These are phyloP conservation scores for Aechmea fasciata DNA, from an alignment of 176 grass and related monocot species.

Conservation along the genomic window DNA sequence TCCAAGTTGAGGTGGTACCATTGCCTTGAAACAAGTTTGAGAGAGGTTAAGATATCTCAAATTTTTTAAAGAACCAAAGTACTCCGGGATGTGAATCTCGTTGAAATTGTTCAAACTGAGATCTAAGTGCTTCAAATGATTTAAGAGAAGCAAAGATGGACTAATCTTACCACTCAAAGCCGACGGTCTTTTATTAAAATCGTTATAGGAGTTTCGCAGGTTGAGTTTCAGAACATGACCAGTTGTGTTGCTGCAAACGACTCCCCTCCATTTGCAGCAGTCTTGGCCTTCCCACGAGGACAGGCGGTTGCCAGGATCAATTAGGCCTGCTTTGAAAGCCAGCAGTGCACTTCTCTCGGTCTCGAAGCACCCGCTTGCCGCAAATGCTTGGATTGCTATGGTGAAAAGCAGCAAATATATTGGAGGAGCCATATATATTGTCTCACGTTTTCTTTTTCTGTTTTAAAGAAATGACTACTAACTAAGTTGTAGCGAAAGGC, in stretches of 20 bases:
- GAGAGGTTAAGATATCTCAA: conserved; percentile 35
- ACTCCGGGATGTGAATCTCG: not conserved
- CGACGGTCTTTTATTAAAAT: too few relatives aligned
- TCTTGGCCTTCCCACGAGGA: conserved; percentile 18
- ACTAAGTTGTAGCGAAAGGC: too few relatives aligned
- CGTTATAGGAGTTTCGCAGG: not conserved
- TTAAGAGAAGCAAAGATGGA: conserved; percentile 15
- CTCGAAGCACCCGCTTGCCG: not conserved
- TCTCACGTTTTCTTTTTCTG: too few relatives aligned
- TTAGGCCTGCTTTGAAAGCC: conserved; percentile 7
- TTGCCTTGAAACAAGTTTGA: not conserved
- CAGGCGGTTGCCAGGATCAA: not conserved
- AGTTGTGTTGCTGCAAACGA: conserved; percentile 18
- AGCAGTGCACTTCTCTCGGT: conserved; percentile 5
- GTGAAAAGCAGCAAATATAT: conserved; percentile 2
- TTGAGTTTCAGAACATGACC: conserved; percentile 14
- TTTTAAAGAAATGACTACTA: too few relatives aligned
- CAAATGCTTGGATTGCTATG: not conserved
- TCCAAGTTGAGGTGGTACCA: conserved; percentile 25
- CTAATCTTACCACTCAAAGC: conserved; percentile 14
- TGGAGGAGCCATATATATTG: conserved; percentile 1
- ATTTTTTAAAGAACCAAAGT: conserved; percentile 14
- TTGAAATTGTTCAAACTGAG: conserved; percentile 28
- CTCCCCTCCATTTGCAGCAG: conserved; percentile 23
- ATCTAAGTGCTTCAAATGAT: conserved; percentile 19